A percentile compares a stretch with the other conserved stretches of the same genome.
These are phyloP conservation scores for Sclerotinia minor DNA, from an alignment of 2,329 filamentous ascomycete species.

Conservation along the genomic window DNA sequence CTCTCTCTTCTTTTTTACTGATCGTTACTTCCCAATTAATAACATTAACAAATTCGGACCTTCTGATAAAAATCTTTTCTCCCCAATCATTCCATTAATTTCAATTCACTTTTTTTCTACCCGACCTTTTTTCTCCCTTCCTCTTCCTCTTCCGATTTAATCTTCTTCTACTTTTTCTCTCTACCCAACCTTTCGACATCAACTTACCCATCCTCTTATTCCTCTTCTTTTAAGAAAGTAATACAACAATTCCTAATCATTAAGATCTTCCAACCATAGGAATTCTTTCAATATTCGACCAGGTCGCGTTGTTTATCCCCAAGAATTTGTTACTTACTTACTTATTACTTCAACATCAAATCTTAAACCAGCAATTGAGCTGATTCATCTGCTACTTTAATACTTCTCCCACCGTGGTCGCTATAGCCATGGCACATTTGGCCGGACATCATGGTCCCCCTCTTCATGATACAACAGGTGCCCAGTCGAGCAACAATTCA, in stretches of 20 bases:
- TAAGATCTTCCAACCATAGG: constrained; percentile 1
- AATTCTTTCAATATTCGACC: constrained; percentile 21
- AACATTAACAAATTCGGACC: constrained; percentile 11
- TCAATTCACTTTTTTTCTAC: constrained; percentile 4
- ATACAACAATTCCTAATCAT: neutral
- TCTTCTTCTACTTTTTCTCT: constrained; percentile 20
- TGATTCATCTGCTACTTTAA: neutral
- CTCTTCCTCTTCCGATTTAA: neutral
- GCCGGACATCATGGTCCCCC: neutral
- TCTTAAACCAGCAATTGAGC: neutral
- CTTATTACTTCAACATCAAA: constrained; percentile 2
- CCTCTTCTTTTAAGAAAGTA: constrained; percentile 11
- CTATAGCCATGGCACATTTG: constrained; percentile 1
- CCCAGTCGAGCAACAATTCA: constrained; percentile 28
- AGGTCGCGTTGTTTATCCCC: constrained; percentile 17
- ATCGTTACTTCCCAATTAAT: constrained; percentile 6
- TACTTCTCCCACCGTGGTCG: constrained; percentile 1
- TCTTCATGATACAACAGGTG: constrained; percentile 4
- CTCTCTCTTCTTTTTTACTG: too few relatives aligned
- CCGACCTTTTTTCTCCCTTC: too few relatives aligned
- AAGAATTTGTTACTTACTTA: constrained; percentile 18
- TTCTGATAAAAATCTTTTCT: neutral
- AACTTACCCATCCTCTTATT: constrained; percentile 17
- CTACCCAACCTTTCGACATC: constrained; percentile 20
- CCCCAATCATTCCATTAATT: neutral